Base-by-base conservation (phyloP, 2,329 filamentous ascomycete species). In the Aspergillus sp. region DNA sequence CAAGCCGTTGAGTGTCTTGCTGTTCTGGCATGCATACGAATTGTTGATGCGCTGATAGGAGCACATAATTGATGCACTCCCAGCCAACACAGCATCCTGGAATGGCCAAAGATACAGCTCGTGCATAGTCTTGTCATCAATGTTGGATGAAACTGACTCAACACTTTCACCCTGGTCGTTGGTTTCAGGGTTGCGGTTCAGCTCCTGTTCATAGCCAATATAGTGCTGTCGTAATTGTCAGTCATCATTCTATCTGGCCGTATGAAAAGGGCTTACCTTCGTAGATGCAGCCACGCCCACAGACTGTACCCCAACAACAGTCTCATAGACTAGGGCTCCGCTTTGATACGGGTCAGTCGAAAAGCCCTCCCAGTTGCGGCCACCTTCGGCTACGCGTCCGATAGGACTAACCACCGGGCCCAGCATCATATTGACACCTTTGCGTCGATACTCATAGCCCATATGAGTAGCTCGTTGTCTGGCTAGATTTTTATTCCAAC, bases 11-110 rank as follows among this genome's bases (percentile, higher is more conserved):
- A 88, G 70, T 4, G 83, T 69, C 61, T 87, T 83, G 42, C 82
- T 86, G 71, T 93, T 91, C 59, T 91, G 84, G 66, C 87, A 91
- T 19, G 67, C 77, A 53, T 89, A 88, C 3, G 81, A 86, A 67
- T 88, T 88, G 72, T 94, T 93, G 65, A 89, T 61, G 54, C 86
- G 82, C 54, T 72, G 58, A 42, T 72, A 72, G 0, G 61, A 68
- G 52, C 81, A 85, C 82, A 85, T 85, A 35, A 83, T 65, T 0
- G 75, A 77, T 0, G 71, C 75, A 0, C 74, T 75, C 0, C 80
- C 80, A 3, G 80, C 79, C 7, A 64, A 69, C 3, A 85, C 64
- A 0, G 78, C 76, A 48, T 85, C 78, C 50, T 79, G 74, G 49
- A 85, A 86, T 0, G 82, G 81, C 75, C 80, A 85, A 1, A 81